phyloP scores from a whole-genome alignment of 768 basidiomycete genomes.

The Mycena albidolilacea region DNA sequence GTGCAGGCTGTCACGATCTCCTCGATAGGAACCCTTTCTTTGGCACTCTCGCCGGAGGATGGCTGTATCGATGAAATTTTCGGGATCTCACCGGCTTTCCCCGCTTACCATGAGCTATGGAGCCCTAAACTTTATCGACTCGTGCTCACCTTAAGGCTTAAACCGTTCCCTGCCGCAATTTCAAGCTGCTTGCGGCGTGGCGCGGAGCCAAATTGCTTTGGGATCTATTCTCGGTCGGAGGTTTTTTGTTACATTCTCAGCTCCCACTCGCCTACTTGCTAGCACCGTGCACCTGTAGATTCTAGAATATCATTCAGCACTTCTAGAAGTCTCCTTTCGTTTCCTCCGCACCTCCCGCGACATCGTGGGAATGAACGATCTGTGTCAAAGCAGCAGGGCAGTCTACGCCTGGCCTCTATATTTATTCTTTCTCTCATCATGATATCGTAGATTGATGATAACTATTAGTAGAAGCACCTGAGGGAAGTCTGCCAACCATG shows the following conservation, averaged over 20 bases:
- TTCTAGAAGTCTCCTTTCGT: background rate
- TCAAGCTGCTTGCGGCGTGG: slow-evolving; percentile 5
- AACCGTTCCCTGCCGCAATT: background rate
- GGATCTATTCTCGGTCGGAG: background rate
- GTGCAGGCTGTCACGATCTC: slow-evolving; percentile 10
- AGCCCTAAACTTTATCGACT: background rate
- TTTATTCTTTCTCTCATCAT: background rate
- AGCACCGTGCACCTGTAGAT: background rate
- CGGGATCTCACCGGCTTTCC: background rate
- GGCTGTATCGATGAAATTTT: background rate
- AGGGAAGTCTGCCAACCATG: too few relatives aligned
- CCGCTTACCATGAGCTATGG: background rate
- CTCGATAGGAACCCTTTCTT: slow-evolving; percentile 7
- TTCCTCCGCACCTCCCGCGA: background rate
- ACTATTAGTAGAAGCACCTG: too few relatives aligned
- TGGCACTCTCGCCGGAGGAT: background rate
- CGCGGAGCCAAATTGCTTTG: background rate
- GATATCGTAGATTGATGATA: too few relatives aligned
- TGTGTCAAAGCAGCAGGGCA: slow-evolving; percentile 13
- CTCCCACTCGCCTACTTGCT: slow-evolving; percentile 6
- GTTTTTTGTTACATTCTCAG: background rate
- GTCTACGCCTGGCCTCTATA: slow-evolving; percentile 10
- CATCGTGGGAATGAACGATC: slow-evolving; percentile 2
- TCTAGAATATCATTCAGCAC: background rate
- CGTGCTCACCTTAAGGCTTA: background rate